Base-by-base conservation (phyloP, 768 basidiomycete species). In the Trametes punicea region DNA sequence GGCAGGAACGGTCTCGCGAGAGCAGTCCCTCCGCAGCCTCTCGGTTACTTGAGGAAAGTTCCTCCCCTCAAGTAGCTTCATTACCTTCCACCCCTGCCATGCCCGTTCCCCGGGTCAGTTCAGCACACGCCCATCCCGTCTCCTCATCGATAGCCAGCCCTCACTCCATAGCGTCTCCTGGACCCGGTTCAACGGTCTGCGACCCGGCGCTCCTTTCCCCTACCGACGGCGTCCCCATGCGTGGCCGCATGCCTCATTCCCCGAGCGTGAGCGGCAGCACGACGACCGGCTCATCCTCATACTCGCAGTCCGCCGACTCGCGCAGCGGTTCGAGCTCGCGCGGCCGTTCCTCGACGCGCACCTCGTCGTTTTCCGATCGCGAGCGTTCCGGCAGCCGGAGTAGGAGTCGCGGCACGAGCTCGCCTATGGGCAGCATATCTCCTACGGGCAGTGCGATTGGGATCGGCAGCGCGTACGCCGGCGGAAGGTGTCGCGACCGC, bases 261-360 rank as follows among this genome's bases (percentile, higher is more conserved):
- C 51, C 66, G 34, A 61, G 60, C 36, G 60, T 62, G 44, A 60
- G 60, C 51, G 62, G 64, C 21, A 61, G 62, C 51, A 63, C 63
- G 39, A 62, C 60, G 15, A 67, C 67, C 21, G 62, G 69, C 34
- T 65, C 65, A 36, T 70, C 69, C 52, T 67, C 49, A 6, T 72
- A 66, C 49, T 61, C 61, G 40, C 62, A 62, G 46, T 70, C 67
- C 27, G 64, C 64, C 33, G 66, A 69, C 42, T 64, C 64, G 26
- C 60, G 66, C 38, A 65, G 64, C 27, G 62, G 63, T 21, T 65
- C 67, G 0, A 62, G 66, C 51, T 65, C 67, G 29, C 77, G 85
- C 13, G 84, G 85, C 2, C 74, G 84, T 20, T 83, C 83, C 38
- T 72, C 72, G 46, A 76, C 81, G 18, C 77, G 82, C 34, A 78